A percentile compares a stretch with the other conserved stretches of the same genome.
Evolutionary conservation across 805 yeast species (phyloP).

Genomic region (Starmerella kuoi): DNA sequence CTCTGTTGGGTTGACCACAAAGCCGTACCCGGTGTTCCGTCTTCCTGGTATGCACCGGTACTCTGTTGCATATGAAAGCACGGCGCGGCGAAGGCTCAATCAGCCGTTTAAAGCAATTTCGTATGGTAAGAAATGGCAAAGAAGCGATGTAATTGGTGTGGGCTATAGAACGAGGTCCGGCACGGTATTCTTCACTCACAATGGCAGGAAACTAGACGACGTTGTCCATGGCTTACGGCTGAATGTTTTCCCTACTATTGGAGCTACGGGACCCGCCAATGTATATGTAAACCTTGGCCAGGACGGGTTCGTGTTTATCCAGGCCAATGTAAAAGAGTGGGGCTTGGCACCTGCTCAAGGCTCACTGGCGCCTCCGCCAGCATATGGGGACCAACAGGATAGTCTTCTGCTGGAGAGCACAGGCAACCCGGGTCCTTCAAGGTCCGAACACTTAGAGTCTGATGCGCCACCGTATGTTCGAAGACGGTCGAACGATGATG

Average conservation of each 20-base stretch:
- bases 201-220: slow-evolving; percentile 82
- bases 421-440: slow-evolving; percentile 2
- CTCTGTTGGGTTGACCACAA: slow-evolving; percentile 68
- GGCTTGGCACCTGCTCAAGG: slow-evolving; percentile 90
- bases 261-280: slow-evolving; percentile 69
- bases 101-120: slow-evolving; percentile 49
- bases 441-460: background rate
- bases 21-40: slow-evolving; percentile 88
- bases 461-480: slow-evolving; percentile 19
- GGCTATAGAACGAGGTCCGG: slow-evolving; percentile 79
- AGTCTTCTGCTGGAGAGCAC: slow-evolving; percentile 47
- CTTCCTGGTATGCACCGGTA: slow-evolving; percentile 83
- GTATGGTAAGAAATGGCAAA: slow-evolving; percentile 39
- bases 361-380: slow-evolving; percentile 83
- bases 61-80: slow-evolving; percentile 78
- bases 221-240: slow-evolving; percentile 59
- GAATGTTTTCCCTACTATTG: slow-evolving; percentile 76
- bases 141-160: slow-evolving; percentile 87
- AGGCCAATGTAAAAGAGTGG: slow-evolving; percentile 90
- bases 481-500: slow-evolving; percentile 15
- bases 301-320: slow-evolving; percentile 77
- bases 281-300: slow-evolving; percentile 87
- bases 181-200: slow-evolving; percentile 82
- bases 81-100: slow-evolving; percentile 66
- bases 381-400: slow-evolving; percentile 65